Conservation (phyloP, 2,329 filamentous ascomycete species). For the Spiromastix sp. region DNA sequence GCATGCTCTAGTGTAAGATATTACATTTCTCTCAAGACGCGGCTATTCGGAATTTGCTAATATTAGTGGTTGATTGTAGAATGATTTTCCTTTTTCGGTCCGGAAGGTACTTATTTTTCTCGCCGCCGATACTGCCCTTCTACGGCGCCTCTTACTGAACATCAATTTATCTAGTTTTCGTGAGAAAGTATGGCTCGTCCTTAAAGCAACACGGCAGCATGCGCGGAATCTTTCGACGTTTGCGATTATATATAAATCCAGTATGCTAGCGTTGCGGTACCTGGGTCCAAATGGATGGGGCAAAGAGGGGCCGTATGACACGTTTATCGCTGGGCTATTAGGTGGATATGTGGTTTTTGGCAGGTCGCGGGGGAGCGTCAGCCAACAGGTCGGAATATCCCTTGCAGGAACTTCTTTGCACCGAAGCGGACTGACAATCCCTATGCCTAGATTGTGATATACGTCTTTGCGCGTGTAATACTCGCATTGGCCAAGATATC, state of each 20-base stretch:
- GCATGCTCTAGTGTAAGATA: constrained; percentile 71
- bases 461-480: constrained; percentile 86
- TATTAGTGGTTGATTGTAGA: constrained; percentile 33
- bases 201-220: constrained; percentile 81
- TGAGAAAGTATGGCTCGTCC: constrained; percentile 66
- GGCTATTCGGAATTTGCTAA: neutral
- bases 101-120: constrained; percentile 51
- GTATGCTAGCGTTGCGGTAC: constrained; percentile 64
- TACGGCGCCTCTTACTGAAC: constrained; percentile 3
- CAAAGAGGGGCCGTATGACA: constrained; percentile 64
- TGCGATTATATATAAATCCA: constrained; percentile 78
- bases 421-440: neutral
- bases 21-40: neutral
- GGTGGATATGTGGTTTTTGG: constrained; percentile 94
- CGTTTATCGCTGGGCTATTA: constrained; percentile 74
- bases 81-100: constrained; percentile 97
- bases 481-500: constrained; percentile 75
- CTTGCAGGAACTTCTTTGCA: neutral
- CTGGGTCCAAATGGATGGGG: constrained; percentile 33
- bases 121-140: too few species aligned
- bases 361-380: constrained; percentile 66
- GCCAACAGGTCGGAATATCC: constrained; percentile 49
- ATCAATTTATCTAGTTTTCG: constrained; percentile 41
- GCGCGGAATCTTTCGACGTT: constrained; percentile 87
- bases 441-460: constrained; percentile 70